Conservation (phyloP, 805 yeast genomes). For the Blastobotrys chiropterorum region DNA sequence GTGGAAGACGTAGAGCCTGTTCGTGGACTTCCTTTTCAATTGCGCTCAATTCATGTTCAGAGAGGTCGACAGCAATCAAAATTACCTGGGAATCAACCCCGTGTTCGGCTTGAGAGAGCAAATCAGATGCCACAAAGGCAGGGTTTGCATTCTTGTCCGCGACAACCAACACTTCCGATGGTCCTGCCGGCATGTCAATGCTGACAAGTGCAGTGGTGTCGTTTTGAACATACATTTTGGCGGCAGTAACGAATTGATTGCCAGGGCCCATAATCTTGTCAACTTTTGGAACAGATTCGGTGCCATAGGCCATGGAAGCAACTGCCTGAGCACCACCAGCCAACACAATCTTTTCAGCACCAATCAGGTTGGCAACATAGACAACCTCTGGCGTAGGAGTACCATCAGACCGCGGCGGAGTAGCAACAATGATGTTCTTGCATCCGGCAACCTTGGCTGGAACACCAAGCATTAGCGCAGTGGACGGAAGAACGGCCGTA, state of each 20-base stretch:
- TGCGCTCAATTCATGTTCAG: slow-evolving; percentile 50
- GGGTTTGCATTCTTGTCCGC: slow-evolving; percentile 87
- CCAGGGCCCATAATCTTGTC: slow-evolving; percentile 99
- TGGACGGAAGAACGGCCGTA: slow-evolving; percentile 95
- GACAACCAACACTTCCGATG: slow-evolving; percentile 91
- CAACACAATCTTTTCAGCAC: slow-evolving; percentile 81
- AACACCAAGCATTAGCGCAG: slow-evolving; percentile 96
- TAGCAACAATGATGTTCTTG: slow-evolving; percentile 82
- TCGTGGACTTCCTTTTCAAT: slow-evolving; percentile 77
- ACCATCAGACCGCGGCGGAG: slow-evolving; percentile 94
- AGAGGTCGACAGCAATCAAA: slow-evolving; percentile 72
- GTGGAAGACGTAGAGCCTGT: slow-evolving; percentile 80
- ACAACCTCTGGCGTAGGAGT: slow-evolving; percentile 94
- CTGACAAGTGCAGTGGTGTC: slow-evolving; percentile 93
- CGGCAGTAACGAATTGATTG: slow-evolving; percentile 98
- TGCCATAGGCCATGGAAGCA: slow-evolving; percentile 98
- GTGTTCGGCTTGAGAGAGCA: slow-evolving; percentile 97
- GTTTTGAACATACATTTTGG: slow-evolving; percentile 94
- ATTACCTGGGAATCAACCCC: slow-evolving; percentile 98
- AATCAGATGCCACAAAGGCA: slow-evolving; percentile 94
- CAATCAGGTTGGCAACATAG: slow-evolving; percentile 93
- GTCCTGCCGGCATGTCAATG: slow-evolving; percentile 99
- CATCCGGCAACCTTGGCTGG: slow-evolving; percentile 99
- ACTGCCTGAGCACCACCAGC: slow-evolving; percentile 99
- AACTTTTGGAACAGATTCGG: slow-evolving; percentile 84